A percentile compares a stretch with the other conserved stretches of the same genome.
These are phyloP conservation scores for Pythium vanterpoolii DNA, from an alignment of 352 stramenopile genomes.

Conservation along the genomic window DNA sequence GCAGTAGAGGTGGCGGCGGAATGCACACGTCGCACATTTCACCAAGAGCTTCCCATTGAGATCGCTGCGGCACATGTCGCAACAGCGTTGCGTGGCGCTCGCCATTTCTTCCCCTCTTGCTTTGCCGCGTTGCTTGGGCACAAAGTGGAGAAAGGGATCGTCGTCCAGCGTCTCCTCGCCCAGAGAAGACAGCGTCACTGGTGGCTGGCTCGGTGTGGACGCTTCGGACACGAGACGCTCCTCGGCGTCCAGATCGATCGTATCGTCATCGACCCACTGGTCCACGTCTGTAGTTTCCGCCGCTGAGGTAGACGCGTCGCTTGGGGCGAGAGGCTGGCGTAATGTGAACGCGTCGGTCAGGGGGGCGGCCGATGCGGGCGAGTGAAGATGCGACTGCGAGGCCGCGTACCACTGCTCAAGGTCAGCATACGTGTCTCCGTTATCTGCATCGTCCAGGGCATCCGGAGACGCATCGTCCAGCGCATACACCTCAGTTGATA, in stretches of 20 bases:
- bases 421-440: constrained; percentile 13
- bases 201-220: not conserved
- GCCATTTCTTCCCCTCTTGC: not conserved
- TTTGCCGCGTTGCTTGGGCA: constrained; percentile 11
- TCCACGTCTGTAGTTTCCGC: not conserved
- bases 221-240: not conserved
- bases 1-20: constrained; percentile 66
- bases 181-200: not conserved
- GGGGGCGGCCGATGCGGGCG: constrained; percentile 14
- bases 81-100: constrained; percentile 17
- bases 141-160: constrained; percentile 8
- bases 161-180: not conserved
- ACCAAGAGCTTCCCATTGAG: constrained; percentile 66
- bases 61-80: constrained; percentile 57
- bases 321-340: not conserved
- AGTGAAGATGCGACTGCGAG: constrained; percentile 22
- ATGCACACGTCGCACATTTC: constrained; percentile 40
- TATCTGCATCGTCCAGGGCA: not conserved
- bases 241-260: constrained; percentile 7
- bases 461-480: not conserved
- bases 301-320: no score
- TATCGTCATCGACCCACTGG: not conserved
- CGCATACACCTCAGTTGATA: not conserved
- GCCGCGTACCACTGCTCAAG: constrained; percentile 25
- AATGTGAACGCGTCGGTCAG: not conserved